These are phyloP conservation scores for Canna indica DNA, from an alignment of 176 grass and related monocot genomes.

Conservation along the genomic window DNA sequence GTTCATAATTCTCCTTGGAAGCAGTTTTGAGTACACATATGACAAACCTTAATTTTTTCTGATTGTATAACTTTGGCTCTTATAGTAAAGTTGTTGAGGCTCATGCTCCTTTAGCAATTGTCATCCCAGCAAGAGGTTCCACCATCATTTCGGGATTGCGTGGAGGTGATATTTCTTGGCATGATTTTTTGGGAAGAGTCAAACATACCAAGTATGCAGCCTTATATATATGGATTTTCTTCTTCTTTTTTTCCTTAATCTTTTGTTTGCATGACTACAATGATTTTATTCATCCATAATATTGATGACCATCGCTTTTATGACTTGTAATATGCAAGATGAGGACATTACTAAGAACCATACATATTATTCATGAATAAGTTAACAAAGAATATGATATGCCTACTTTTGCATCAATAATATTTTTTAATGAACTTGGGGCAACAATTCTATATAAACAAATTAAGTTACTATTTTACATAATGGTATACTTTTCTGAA, in stretches of 20 bases:
- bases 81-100: conserved; percentile 86
- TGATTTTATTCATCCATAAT: not conserved
- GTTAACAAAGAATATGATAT: not conserved
- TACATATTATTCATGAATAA: not conserved
- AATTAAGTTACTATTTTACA: too few species aligned
- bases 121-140: conserved; percentile 57
- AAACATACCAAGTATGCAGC: conserved; percentile 35
- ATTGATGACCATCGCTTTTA: too few species aligned
- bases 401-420: too few species aligned
- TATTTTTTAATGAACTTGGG: too few species aligned
- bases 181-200: conserved; percentile 77
- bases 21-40: not conserved
- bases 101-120: conserved; percentile 56
- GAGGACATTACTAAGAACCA: not conserved
- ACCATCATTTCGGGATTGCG: conserved; percentile 47
- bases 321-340: not conserved
- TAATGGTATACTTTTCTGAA: too few species aligned
- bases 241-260: not conserved
- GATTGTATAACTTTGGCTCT: conserved; percentile 28
- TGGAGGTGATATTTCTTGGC: conserved; percentile 60
- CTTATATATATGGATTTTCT: not conserved
- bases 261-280: not conserved
- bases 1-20: not conserved
- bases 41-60: conserved; percentile 18
- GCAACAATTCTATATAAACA: too few species aligned